Percentiles rank a stretch among this genome's conserved stretches.
Evolutionary conservation across 768 basidiomycete species (phyloP).

Genomic region (Hericium erinaceus): DNA sequence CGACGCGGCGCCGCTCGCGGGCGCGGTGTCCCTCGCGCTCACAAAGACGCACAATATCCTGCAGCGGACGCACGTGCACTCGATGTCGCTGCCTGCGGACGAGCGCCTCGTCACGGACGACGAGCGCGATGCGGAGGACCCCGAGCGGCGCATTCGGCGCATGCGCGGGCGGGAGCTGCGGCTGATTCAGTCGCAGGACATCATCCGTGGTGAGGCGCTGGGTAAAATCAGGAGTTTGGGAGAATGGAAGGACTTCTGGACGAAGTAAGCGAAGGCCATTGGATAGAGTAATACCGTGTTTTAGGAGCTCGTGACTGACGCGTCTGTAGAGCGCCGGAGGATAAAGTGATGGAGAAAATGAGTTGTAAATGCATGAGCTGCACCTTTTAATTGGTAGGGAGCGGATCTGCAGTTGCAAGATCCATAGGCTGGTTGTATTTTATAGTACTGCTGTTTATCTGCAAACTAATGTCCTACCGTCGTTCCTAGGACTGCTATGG

Average conservation of each 20-base stretch:
- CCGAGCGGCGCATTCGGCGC: conserved; percentile 54
- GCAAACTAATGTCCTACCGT: no score
- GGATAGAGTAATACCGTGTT: no score
- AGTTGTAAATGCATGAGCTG: no score
- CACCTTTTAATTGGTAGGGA: no score
- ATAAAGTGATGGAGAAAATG: no score
- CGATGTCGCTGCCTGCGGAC: conserved; percentile 46
- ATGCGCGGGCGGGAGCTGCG: conserved; percentile 84
- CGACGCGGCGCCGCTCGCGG: conserved; percentile 36
- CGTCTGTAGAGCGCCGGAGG: no score
- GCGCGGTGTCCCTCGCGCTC: conserved; percentile 59
- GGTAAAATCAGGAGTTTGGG: neutral
- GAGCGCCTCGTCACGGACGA: conserved; percentile 63
- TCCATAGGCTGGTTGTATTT: no score
- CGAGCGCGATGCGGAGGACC: conserved; percentile 59
- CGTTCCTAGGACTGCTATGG: no score
- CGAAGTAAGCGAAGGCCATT: no score
- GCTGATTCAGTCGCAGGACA: conserved; percentile 67
- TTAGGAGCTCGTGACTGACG: no score
- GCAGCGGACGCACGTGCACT: conserved; percentile 45
- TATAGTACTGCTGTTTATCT: no score
- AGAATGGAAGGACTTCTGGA: conserved; percentile 1
- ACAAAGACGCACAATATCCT: conserved; percentile 71
- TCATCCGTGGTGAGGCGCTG: conserved; percentile 28
- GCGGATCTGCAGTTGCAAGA: no score